A percentile compares a stretch with the other conserved stretches of the same genome.
These are phyloP conservation scores for Gigaspora rosea DNA, from an alignment of 192 early-diverging fungal species.

Conservation along the genomic window DNA sequence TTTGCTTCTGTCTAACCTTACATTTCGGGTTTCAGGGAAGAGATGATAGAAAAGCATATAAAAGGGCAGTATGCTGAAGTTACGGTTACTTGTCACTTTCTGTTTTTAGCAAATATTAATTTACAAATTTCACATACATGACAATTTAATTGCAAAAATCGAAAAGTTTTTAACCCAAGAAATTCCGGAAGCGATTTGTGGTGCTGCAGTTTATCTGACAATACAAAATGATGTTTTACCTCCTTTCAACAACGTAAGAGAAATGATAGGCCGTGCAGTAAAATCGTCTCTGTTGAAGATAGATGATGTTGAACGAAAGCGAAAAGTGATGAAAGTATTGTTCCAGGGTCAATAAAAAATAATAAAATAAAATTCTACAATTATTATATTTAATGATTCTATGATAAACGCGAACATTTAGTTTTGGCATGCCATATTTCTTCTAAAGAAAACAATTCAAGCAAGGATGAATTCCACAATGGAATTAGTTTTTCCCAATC, in stretches of 20 bases:
- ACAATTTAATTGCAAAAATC: constrained; percentile 9
- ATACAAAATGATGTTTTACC: constrained; percentile 13
- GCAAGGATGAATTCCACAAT: too few species aligned
- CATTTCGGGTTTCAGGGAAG: too few species aligned
- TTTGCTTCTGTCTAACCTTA: too few species aligned
- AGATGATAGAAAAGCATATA: too few species aligned
- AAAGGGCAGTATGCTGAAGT: too few species aligned
- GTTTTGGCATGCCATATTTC: constrained; percentile 3
- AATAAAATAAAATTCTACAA: neutral
- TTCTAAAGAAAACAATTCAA: too few species aligned
- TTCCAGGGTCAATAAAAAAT: neutral
- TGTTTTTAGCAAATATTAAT: too few species aligned
- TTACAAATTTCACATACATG: too few species aligned
- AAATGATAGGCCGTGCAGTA: constrained; percentile 21
- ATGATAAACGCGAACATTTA: constrained; percentile 6
- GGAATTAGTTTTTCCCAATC: too few species aligned
- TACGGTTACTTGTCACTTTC: too few species aligned
- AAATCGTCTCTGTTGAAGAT: constrained; percentile 16
- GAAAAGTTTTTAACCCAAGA: constrained; percentile 12
- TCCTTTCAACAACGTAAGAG: neutral
- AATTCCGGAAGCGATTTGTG: neutral
- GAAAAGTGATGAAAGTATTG: constrained; percentile 8
- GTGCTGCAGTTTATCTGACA: neutral
- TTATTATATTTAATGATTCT: constrained; percentile 7
- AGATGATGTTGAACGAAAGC: constrained; percentile 14